These are phyloP conservation scores for Mycena filopes DNA, from an alignment of 768 basidiomycete species.

Conservation along the genomic window DNA sequence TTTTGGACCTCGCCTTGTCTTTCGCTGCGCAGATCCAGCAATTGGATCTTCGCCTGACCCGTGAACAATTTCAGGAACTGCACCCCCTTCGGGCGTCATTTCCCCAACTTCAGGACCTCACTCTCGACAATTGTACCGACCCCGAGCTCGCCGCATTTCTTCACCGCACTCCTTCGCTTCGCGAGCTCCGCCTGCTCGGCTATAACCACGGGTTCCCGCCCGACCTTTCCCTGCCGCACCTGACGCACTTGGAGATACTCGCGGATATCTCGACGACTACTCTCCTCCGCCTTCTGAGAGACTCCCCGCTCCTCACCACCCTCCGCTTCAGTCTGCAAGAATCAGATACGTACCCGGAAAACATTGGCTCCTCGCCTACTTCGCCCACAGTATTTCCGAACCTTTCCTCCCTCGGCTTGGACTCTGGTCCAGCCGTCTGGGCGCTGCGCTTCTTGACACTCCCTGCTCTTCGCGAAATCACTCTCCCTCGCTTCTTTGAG, in stretches of 20 bases:
- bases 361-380: neutral
- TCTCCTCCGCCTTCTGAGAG: neutral
- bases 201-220: neutral
- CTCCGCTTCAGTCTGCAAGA: neutral
- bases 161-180: neutral
- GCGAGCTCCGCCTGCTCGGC: conserved; percentile 4
- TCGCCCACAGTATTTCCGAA: neutral
- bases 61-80: neutral
- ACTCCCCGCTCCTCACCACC: neutral
- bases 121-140: neutral
- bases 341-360: neutral
- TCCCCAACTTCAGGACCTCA: conserved; percentile 7
- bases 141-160: neutral
- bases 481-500: neutral
- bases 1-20: neutral
- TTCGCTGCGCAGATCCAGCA: conserved; percentile 1
- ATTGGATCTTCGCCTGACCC: neutral
- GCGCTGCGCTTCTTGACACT: neutral
- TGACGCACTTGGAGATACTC: conserved; percentile 1
- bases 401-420: neutral
- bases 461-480: neutral
- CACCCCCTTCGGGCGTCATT: neutral
- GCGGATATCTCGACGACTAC: neutral
- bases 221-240: neutral
- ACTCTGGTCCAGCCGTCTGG: neutral